Percentiles rank a stretch among this genome's conserved stretches.
Conservation (phyloP, 768 basidiomycete genomes). For the Agrocybe praecox region DNA sequence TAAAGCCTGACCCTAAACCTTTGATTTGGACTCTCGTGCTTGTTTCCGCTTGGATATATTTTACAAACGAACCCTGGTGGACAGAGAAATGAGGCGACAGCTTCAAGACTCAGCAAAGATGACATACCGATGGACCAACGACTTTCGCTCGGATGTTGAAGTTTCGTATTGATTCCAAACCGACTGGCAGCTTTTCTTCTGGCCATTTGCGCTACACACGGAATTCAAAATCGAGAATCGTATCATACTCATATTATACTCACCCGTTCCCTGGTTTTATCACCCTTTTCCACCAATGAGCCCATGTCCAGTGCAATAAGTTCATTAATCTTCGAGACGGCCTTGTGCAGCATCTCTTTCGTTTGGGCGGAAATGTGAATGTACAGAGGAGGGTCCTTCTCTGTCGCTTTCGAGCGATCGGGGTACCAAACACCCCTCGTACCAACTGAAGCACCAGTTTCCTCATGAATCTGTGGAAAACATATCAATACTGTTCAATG, state of each 20-base stretch:
- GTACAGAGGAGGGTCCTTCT: constrained; percentile 92
- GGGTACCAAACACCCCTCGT: constrained; percentile 98
- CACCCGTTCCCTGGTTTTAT: constrained; percentile 69
- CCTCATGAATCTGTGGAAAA: constrained; percentile 73
- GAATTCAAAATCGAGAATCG: neutral
- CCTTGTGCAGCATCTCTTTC: constrained; percentile 64
- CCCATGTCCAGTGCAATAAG: constrained; percentile 76
- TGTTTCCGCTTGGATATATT: constrained; percentile 97
- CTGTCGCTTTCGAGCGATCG: constrained; percentile 86
- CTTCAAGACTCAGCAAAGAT: neutral
- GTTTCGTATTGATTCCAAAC: constrained; percentile 88
- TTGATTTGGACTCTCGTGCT: constrained; percentile 97
- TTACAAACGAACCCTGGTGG: constrained; percentile 89
- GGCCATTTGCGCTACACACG: constrained; percentile 87
- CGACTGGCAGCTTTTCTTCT: constrained; percentile 92
- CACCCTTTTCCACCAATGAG: constrained; percentile 78
- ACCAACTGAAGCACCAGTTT: constrained; percentile 90
- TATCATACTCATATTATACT: neutral
- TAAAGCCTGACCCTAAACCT: constrained; percentile 91
- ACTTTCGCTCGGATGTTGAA: constrained; percentile 99
- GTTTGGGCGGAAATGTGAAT: constrained; percentile 86
- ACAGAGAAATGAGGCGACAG: neutral
- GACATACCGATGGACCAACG: constrained; percentile 84
- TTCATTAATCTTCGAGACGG: constrained; percentile 74
- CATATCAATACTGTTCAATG: constrained; percentile 1